Evolutionary conservation across 73 alveolate genomes (phyloP), one percentile per base, ranked within the genome.

Genomic region (Breviolum minutum): DNA sequence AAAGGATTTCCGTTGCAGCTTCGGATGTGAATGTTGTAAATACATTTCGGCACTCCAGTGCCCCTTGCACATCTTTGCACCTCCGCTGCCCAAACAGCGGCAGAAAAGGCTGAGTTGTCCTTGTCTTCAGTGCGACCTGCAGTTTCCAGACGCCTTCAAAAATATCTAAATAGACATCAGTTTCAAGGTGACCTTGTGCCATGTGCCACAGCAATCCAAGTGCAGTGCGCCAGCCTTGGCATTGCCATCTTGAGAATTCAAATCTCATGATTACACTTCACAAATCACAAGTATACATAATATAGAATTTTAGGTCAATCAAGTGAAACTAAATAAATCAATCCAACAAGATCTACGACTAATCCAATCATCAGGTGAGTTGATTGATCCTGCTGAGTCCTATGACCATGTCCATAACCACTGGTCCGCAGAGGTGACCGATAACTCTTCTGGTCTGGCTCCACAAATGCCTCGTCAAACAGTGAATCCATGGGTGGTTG

Each of bases 401-500:
- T 48, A 17, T 30, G 32, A 48, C 97, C 69, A 54, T 30, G 62
- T 12, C 62, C 87, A 11, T 73, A 54, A 24, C 64, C 97, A 62
- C 48, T 24, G 64, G 79, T 82, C 63, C 97, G 88, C 20, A 91
- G 19, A 12, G 97, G 97, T 6, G 89, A 73, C 24, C 97, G 73
- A 66, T 91, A 91, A 40, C 97, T 91, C 88, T 91, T 73, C 80
- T 91, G 89, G 66, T 91, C 97, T 12, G 97, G 77, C n/a, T 60
- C 40, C 40, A 79, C 68, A 9, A 29, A 54, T 11, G 27, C 79
- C 74, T 16, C 20, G 22, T 62, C 40, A 48, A 40, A 14, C 6
- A 16, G 48, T n/a, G 54, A n/a, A 5, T 16, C 48, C 12, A 74
- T 22, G 85, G 85, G 60, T 11, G n/a, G 29, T 16, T 74, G 48